Percentiles rank a stretch among this genome's conserved stretches.
These are phyloP conservation scores for Gynochthodes officinalis DNA, from an alignment of 257 asterid genomes.

Conservation along the genomic window DNA sequence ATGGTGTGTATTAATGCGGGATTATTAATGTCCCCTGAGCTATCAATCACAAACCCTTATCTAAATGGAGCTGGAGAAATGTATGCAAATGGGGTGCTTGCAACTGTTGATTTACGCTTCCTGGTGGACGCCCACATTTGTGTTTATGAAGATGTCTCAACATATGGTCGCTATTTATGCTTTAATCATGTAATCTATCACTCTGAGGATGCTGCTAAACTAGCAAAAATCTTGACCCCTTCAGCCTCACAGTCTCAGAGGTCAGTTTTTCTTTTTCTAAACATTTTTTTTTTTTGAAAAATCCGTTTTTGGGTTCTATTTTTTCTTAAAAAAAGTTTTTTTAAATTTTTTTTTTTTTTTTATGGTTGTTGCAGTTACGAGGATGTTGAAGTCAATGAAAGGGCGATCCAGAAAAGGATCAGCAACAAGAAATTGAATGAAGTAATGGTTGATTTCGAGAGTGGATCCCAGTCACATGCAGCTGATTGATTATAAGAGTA, in stretches of 20 bases:
- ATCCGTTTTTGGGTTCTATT: not conserved
- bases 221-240: constrained; percentile 40
- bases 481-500: constrained; percentile 2
- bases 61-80: constrained; percentile 83
- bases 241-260: constrained; percentile 19
- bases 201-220: constrained; percentile 50
- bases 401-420: constrained; percentile 59
- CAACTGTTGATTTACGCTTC: constrained; percentile 73
- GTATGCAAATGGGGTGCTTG: constrained; percentile 81
- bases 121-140: constrained; percentile 80
- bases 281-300: too few relatives aligned
- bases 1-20: constrained; percentile 85
- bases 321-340: too few relatives aligned
- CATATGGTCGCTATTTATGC: constrained; percentile 85
- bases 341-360: not conserved
- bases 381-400: constrained; percentile 32
- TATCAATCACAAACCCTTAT: constrained; percentile 72
- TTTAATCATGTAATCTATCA: constrained; percentile 58
- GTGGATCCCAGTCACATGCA: constrained; percentile 27
- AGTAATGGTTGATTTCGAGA: constrained; percentile 68
- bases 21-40: constrained; percentile 52
- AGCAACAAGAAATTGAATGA: constrained; percentile 73
- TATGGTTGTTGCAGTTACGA: constrained; percentile 32
- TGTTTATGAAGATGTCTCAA: constrained; percentile 70
- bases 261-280: not conserved